Evolutionary conservation across 1,139 yeast species (phyloP), one percentile per base, ranked within the genome.

Genomic region (Kodamaea arcana): DNA sequence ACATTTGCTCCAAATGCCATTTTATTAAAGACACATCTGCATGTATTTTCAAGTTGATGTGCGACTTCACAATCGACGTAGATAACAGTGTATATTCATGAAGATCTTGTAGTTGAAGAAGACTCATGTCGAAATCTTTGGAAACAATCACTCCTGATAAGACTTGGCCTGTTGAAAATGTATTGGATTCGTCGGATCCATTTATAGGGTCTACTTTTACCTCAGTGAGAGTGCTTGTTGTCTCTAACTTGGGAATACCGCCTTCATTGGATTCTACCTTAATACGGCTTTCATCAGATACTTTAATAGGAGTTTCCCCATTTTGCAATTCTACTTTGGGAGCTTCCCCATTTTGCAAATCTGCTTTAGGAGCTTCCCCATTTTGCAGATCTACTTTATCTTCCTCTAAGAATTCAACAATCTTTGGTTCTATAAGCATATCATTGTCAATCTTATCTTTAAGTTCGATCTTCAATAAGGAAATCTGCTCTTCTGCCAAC

Each of bases 1-100:
- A 92, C 98, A 94, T 92, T 54, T 90, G 97, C 42, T 84, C 80
- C 42, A 92, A 72, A 55, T 92, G 97, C 87, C 94, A 92, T 44
- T 77, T 74, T 41, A 94, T 76, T 40, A 92, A 68, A 30, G 85
- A 83, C 21, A 85, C 75, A 32, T 84, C 86, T 4, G 97, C 94
- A 54, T 82, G 80, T 32, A 94, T 85, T 36, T 77, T 74, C 22
- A 92, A 64, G 12, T 80, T 72, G 54, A 90, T 95, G 44, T 84
- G 75, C 44, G 94, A 95, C 49, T 81, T 81, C 18, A 92, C 80
- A 10, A 84, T 75, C 2, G 96, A 85, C 1, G 97, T 85, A 0
- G 94, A 81, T 38, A 92, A 68, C 36, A 87, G 94, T 0, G 96
- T 80, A 50, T 80, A 90, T 50, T 90, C 97, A 52, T 92, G 82